A percentile compares a stretch with the other conserved stretches of the same genome.
Evolutionary conservation across 2,329 filamentous ascomycete genomes (phyloP).

Genomic region (Xylaria sp.): DNA sequence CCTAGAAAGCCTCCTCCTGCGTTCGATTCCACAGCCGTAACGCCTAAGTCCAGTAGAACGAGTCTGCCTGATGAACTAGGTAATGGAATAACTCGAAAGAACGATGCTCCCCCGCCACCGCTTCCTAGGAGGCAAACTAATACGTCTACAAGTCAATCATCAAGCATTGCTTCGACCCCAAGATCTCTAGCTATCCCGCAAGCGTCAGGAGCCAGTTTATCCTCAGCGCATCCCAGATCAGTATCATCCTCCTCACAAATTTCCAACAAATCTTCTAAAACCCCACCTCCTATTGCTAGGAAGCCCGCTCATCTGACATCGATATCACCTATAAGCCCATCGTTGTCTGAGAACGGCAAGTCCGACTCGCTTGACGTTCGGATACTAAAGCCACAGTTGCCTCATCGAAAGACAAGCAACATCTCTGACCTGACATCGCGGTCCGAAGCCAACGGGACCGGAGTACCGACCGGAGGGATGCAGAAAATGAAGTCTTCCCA

Average conservation of each 20-base stretch:
- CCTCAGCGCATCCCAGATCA: constrained; percentile 34
- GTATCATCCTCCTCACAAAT: constrained; percentile 41
- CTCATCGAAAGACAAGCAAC: constrained; percentile 43
- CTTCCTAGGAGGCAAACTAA: constrained; percentile 47
- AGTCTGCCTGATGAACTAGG: constrained; percentile 55
- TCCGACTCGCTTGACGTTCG: constrained; percentile 39
- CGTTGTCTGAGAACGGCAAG: constrained; percentile 32
- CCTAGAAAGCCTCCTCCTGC: constrained; percentile 64
- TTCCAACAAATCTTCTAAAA: constrained; percentile 43
- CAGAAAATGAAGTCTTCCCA: constrained; percentile 36
- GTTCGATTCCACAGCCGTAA: constrained; percentile 58
- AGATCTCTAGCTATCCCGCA: constrained; percentile 53
- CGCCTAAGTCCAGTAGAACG: constrained; percentile 58
- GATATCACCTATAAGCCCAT: constrained; percentile 47
- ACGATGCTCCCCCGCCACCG: constrained; percentile 57
- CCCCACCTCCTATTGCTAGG: constrained; percentile 63
- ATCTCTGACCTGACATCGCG: constrained; percentile 48
- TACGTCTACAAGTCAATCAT: constrained; percentile 35
- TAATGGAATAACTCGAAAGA: constrained; percentile 42
- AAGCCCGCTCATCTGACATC: constrained; percentile 68
- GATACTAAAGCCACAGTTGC: constrained; percentile 42
- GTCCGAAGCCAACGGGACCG: constrained; percentile 44
- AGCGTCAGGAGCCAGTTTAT: constrained; percentile 30
- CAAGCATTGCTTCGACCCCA: constrained; percentile 38
- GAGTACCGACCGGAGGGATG: constrained; percentile 46